Evolutionary conservation across 225 moss, liverwort and hornwort species (phyloP).

Genomic region (Physcomitrellopsis africana): DNA sequence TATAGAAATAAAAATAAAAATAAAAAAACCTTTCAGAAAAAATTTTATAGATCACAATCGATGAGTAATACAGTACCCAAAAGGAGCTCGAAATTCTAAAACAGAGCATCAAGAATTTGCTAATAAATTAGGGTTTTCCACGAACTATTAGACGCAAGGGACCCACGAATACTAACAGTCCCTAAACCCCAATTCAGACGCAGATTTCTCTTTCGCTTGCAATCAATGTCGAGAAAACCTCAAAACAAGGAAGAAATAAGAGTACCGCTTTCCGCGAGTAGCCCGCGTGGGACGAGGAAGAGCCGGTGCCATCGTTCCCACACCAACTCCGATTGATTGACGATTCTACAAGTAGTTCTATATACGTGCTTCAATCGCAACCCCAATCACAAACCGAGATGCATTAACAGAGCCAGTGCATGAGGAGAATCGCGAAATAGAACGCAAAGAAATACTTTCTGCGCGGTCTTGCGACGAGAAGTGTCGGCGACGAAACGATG

Average conservation of each 20-base stretch:
- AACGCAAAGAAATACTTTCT: too few species aligned
- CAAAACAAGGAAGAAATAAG: not conserved
- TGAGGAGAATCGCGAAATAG: too few species aligned
- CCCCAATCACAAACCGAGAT: too few species aligned
- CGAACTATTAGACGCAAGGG: not conserved
- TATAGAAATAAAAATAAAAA: too few species aligned
- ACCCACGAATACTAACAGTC: not conserved
- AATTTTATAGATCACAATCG: not conserved
- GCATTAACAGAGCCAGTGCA: too few species aligned
- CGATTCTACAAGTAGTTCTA: too few species aligned
- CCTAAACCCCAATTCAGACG: not conserved
- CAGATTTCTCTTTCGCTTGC: not conserved
- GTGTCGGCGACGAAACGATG: too few species aligned
- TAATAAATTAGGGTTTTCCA: constrained; percentile 29
- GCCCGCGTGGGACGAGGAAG: constrained; percentile 41
- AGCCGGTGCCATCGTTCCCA: constrained; percentile 23
- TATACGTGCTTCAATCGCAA: too few species aligned
- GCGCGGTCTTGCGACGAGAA: too few species aligned
- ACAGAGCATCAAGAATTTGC: not conserved
- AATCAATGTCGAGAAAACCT: not conserved
- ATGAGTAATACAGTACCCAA: not conserved
- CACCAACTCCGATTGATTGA: not conserved
- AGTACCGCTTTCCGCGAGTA: constrained; percentile 52
- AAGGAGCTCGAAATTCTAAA: too few species aligned
- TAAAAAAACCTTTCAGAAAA: not conserved